Conservation (phyloP, 2,329 filamentous ascomycete genomes). For the Cadophora sp. region DNA sequence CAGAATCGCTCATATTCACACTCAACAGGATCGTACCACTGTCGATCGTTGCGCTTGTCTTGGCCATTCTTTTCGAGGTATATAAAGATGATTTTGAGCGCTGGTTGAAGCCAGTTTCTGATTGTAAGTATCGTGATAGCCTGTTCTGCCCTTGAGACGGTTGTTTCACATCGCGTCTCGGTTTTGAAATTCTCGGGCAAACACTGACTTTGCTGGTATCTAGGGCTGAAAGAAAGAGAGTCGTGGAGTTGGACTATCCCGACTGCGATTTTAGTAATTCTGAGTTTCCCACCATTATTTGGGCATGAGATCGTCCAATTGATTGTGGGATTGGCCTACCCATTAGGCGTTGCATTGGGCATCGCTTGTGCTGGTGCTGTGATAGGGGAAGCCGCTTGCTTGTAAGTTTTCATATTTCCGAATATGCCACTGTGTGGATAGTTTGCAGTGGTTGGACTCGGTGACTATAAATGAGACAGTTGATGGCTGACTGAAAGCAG, state of each 20-base stretch:
- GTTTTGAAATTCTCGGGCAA: no score
- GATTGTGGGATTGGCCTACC: constrained; percentile 30
- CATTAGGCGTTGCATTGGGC: constrained; percentile 28
- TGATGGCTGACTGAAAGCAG: constrained; percentile 18
- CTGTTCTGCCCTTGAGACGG: no score
- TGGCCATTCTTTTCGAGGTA: constrained; percentile 28
- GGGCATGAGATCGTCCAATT: constrained; percentile 31
- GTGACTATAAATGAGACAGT: no score
- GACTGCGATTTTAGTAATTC: constrained; percentile 24
- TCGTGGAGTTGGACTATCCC: constrained; percentile 30
- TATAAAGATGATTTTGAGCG: constrained; percentile 29
- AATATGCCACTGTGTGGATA: no score
- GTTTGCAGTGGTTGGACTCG: no score
- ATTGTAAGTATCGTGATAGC: constrained; percentile 3
- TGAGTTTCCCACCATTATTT: constrained; percentile 32
- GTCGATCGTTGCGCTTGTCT: constrained; percentile 24
- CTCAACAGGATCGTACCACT: constrained; percentile 27
- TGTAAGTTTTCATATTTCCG: constrained; percentile 21
- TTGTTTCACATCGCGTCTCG: no score
- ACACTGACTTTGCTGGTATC: no score
- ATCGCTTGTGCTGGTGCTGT: constrained; percentile 30
- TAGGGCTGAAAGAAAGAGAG: constrained; percentile 23
- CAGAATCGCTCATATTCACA: not conserved
- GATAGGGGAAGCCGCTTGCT: constrained; percentile 30
- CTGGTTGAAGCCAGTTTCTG: constrained; percentile 25